phyloP scores from a whole-genome alignment of 805 yeast genomes.

The Pichia nakasei region DNA sequence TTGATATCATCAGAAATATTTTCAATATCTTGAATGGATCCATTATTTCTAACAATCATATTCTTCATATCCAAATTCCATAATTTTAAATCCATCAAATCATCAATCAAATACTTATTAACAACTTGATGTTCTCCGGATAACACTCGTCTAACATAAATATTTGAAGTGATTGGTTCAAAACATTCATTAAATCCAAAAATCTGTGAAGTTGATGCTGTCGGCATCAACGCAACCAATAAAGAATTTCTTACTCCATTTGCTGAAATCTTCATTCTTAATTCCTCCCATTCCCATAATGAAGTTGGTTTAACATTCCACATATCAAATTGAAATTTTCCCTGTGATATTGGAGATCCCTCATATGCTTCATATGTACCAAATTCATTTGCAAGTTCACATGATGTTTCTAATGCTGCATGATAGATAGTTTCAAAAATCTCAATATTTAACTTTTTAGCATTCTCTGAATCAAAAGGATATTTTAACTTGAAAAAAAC shows the following conservation, averaged over 20 bases:
- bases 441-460: conserved; percentile 66
- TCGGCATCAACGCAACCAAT: conserved; percentile 93
- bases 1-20: conserved; percentile 69
- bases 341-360: conserved; percentile 89
- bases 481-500: conserved; percentile 68
- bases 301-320: conserved; percentile 77
- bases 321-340: conserved; percentile 75
- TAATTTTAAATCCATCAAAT: conserved; percentile 69
- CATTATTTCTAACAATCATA: conserved; percentile 64
- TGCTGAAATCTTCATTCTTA: conserved; percentile 49
- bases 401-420: conserved; percentile 81
- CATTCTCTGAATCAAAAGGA: conserved; percentile 80
- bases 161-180: conserved; percentile 91
- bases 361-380: conserved; percentile 68
- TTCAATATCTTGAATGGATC: conserved; percentile 74
- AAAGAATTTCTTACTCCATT: conserved; percentile 82
- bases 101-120: conserved; percentile 76
- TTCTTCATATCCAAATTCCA: conserved; percentile 81
- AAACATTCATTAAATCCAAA: conserved; percentile 92
- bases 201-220: conserved; percentile 95
- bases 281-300: conserved; percentile 77
- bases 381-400: conserved; percentile 60
- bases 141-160: conserved; percentile 81
- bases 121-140: conserved; percentile 94
- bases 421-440: conserved; percentile 95